Conservation (phyloP, 306 rosid species). For the Quercus berberidifolia region DNA sequence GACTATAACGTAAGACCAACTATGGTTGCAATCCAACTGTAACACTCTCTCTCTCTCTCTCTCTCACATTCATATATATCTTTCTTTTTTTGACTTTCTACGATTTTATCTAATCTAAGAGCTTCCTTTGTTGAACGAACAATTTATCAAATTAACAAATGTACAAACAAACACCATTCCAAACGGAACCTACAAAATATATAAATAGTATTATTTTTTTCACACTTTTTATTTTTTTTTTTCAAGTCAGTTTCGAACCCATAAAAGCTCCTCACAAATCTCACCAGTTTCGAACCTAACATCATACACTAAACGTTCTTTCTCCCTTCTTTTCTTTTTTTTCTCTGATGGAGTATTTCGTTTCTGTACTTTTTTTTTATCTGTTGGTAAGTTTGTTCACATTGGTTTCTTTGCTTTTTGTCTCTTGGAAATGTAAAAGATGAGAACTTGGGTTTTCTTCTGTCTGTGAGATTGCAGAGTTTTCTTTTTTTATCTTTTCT, state of each 20-base stretch:
- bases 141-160: neutral
- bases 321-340: neutral
- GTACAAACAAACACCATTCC: conserved; percentile 21
- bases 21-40: conserved; percentile 49
- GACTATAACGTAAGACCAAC: conserved; percentile 39
- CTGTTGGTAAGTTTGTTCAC: conserved; percentile 9
- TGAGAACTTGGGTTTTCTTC: conserved; percentile 27
- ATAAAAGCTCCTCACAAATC: conserved; percentile 38
- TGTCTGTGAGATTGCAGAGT: neutral
- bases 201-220: neutral
- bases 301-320: conserved; percentile 19
- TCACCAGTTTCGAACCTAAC: conserved; percentile 57
- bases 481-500: conserved; percentile 3
- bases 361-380: neutral
- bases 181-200: conserved; percentile 33
- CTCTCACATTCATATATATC: neutral
- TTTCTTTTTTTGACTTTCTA: conserved; percentile 45
- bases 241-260: conserved; percentile 39
- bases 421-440: conserved; percentile 25
- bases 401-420: neutral
- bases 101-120: conserved; percentile 26
- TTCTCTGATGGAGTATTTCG: neutral
- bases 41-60: neutral
- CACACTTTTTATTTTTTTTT: neutral
- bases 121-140: conserved; percentile 48